phyloP scores from a whole-genome alignment of 1,139 yeast genomes.

The Candida tropicalis region DNA sequence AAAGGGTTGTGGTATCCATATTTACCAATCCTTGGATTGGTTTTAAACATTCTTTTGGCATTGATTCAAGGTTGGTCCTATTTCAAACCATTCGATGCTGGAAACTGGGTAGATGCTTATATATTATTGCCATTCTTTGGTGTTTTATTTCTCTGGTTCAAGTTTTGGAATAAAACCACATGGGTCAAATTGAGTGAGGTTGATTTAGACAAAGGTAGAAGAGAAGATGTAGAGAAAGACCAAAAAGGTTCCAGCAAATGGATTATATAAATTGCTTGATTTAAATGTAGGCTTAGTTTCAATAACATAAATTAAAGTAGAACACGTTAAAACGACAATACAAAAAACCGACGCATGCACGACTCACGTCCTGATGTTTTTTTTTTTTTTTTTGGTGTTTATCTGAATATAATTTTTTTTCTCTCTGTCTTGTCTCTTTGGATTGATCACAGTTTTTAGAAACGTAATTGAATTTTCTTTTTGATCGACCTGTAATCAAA shows the following conservation, averaged over 20 bases:
- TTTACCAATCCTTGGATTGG: conserved; percentile 53
- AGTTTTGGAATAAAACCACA: conserved; percentile 44
- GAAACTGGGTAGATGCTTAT: conserved; percentile 65
- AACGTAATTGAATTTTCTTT: not conserved
- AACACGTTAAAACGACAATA: too few species aligned
- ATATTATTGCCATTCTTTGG: conserved; percentile 61
- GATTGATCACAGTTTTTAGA: not conserved
- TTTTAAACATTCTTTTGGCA: conserved; percentile 54
- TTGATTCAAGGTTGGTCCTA: conserved; percentile 72
- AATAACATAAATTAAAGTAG: too few species aligned
- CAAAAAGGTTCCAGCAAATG: not conserved
- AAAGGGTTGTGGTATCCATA: conserved; percentile 56
- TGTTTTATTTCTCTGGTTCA: conserved; percentile 33
- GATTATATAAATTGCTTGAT: too few species aligned
- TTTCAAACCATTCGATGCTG: conserved; percentile 62
- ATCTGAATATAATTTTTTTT: not conserved
- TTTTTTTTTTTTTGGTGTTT: not conserved
- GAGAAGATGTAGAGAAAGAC: conserved; percentile 32
- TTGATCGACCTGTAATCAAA: not conserved
- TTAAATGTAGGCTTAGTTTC: too few species aligned
- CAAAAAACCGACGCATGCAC: too few species aligned
- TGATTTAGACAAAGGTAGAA: conserved; percentile 49
- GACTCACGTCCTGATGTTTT: not conserved
- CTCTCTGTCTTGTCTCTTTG: too few species aligned
- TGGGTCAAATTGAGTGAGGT: conserved; percentile 44